Conservation (phyloP, 2,329 filamentous ascomycete species). For the Daldinia sp. region DNA sequence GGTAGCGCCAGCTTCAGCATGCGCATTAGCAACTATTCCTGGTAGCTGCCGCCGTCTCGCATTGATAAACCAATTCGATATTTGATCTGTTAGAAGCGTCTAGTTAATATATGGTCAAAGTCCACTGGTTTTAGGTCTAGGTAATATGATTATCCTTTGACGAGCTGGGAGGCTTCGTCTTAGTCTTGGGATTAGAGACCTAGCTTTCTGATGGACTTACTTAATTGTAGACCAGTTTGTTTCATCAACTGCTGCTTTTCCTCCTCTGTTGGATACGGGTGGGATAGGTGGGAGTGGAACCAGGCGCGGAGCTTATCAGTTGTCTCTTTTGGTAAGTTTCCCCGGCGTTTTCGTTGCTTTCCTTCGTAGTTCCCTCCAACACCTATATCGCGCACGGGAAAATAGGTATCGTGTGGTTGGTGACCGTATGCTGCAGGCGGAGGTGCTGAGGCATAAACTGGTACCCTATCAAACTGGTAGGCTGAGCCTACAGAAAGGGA, state of each 20-base stretch:
- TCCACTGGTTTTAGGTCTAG: too few relatives aligned
- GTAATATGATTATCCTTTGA: slow-evolving; percentile 4
- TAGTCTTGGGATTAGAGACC: not conserved
- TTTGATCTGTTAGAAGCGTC: slow-evolving; percentile 61
- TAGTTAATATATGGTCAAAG: slow-evolving; percentile 28
- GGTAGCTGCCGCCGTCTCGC: slow-evolving; percentile 72
- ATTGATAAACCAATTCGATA: slow-evolving; percentile 86
- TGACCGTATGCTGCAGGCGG: slow-evolving; percentile 52
- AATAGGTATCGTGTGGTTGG: slow-evolving; percentile 53
- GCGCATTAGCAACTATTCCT: slow-evolving; percentile 64
- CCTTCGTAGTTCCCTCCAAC: slow-evolving; percentile 53
- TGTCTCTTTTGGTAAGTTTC: slow-evolving; percentile 89
- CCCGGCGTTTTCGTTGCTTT: slow-evolving; percentile 71
- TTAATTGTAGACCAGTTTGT: slow-evolving; percentile 79
- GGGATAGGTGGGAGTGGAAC: slow-evolving; percentile 79
- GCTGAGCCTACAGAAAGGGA: slow-evolving; percentile 56
- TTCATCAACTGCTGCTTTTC: slow-evolving; percentile 85
- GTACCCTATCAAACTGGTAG: slow-evolving; percentile 54
- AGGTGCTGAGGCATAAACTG: slow-evolving; percentile 52
- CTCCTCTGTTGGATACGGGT: slow-evolving; percentile 88
- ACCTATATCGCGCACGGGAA: slow-evolving; percentile 53
- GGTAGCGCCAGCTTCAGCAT: slow-evolving; percentile 59
- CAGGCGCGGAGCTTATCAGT: slow-evolving; percentile 83
- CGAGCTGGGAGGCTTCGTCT: slow-evolving; percentile 7
- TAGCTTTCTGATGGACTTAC: slow-evolving; percentile 57